These are phyloP conservation scores for Medicago lupulina DNA, from an alignment of 306 rosid species.

Conservation along the genomic window DNA sequence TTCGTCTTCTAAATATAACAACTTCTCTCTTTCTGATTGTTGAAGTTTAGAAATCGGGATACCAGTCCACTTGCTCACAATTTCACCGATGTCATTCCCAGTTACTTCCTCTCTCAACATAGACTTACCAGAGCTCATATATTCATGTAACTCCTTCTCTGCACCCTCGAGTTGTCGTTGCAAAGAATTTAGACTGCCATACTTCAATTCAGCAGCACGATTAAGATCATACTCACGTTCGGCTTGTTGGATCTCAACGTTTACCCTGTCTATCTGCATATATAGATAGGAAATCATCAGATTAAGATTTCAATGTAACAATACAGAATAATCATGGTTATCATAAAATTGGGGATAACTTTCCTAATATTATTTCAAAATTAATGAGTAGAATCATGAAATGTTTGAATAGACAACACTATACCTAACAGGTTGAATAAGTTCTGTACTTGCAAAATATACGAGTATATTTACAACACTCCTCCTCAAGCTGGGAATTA, in stretches of 20 bases:
- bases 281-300: slow-evolving; percentile 32
- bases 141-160: slow-evolving; percentile 85
- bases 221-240: slow-evolving; percentile 97
- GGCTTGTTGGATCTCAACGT: slow-evolving; percentile 95
- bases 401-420: not conserved
- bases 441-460: not conserved
- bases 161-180: slow-evolving; percentile 84
- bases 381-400: not conserved
- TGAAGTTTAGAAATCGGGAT: slow-evolving; percentile 96
- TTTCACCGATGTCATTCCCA: slow-evolving; percentile 87
- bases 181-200: slow-evolving; percentile 91
- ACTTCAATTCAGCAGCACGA: slow-evolving; percentile 95
- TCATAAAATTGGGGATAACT: not conserved
- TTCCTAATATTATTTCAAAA: not conserved
- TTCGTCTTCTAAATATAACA: slow-evolving; percentile 89
- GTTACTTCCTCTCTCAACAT: slow-evolving; percentile 98
- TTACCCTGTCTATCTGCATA: slow-evolving; percentile 89
- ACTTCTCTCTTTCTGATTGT: slow-evolving; percentile 88
- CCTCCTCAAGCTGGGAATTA: not conserved
- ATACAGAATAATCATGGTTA: not conserved
- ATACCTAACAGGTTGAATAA: not conserved
- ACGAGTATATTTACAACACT: not conserved
- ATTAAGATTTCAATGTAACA: not conserved
- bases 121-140: slow-evolving; percentile 91
- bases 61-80: slow-evolving; percentile 99